Conservation (phyloP, 208 protist species). For the Acanthamoeba castellanii region DNA sequence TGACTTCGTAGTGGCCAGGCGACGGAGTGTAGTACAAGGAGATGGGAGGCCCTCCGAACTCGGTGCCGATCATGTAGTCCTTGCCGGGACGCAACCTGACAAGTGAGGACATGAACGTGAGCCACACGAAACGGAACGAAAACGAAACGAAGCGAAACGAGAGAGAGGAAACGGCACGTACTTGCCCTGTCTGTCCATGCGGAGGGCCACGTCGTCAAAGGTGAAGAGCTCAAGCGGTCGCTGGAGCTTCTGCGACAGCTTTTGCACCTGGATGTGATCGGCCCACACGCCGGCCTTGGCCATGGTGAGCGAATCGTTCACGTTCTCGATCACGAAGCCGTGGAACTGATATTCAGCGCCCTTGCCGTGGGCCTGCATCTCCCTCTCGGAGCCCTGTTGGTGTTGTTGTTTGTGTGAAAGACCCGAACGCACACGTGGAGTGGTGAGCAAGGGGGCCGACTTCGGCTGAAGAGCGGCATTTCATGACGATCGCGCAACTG, state of each 20-base stretch:
- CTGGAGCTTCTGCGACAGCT: constrained; percentile 15
- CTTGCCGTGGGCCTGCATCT: constrained; percentile 31
- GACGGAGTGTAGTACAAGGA: constrained; percentile 55
- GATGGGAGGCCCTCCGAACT: constrained; percentile 33
- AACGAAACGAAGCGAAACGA: not conserved
- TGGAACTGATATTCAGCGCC: constrained; percentile 43
- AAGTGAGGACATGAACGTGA: not conserved
- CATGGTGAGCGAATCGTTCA: constrained; percentile 66
- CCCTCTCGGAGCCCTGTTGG: not conserved
- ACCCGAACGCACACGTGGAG: no score
- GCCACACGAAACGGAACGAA: not conserved
- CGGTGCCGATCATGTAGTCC: not conserved
- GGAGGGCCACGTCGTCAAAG: constrained; percentile 51
- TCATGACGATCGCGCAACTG: not conserved
- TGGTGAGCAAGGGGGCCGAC: not conserved
- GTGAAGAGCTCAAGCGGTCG: constrained; percentile 17
- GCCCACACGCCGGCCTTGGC: constrained; percentile 69
- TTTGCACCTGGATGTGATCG: constrained; percentile 64
- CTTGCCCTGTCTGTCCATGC: constrained; percentile 27
- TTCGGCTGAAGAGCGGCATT: not conserved
- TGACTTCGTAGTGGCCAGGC: constrained; percentile 67
- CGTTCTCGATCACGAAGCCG: constrained; percentile 68
- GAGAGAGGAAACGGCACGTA: not conserved
- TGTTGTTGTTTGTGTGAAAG: no score
- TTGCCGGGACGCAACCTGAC: constrained; percentile 31